Evolutionary conservation across 2,329 filamentous ascomycete genomes (phyloP).

Genomic region (Hypoxylon sp.): DNA sequence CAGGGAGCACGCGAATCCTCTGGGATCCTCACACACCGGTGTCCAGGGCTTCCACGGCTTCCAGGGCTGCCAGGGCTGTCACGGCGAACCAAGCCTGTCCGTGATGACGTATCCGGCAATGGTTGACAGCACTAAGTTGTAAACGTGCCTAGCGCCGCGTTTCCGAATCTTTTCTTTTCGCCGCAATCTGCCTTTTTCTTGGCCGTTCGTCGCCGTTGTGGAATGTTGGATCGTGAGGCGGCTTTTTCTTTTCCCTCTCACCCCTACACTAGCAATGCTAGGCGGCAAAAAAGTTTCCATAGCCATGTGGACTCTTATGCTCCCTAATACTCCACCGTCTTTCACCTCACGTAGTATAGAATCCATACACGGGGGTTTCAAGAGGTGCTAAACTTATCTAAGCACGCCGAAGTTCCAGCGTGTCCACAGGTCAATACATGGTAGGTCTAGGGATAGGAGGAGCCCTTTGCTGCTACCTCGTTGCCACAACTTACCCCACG

Average conservation of each 20-base stretch:
- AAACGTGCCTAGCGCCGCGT: conserved; percentile 33
- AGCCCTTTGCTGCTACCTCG: conserved; percentile 4
- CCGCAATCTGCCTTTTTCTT: conserved; percentile 30
- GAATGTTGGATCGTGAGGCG: conserved; percentile 1
- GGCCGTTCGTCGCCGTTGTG: conserved; percentile 11
- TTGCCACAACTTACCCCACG: conserved; percentile 26
- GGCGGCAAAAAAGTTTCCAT: background rate
- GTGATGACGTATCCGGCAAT: conserved; percentile 37
- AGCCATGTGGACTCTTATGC: background rate
- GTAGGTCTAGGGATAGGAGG: conserved; percentile 5
- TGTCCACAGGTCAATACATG: conserved; percentile 8
- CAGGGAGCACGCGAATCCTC: conserved; percentile 18
- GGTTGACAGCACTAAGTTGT: conserved; percentile 28
- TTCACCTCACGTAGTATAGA: conserved; percentile 1
- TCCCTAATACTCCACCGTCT: background rate
- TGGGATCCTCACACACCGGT: conserved; percentile 15
- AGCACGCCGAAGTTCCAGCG: conserved; percentile 8
- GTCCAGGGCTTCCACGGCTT: too few relatives aligned
- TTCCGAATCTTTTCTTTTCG: conserved; percentile 33
- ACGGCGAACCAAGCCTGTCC: conserved; percentile 14
- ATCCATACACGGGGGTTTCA: conserved; percentile 5
- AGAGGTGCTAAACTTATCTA: conserved; percentile 11
- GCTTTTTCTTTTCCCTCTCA: background rate
- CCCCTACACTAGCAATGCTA: background rate
- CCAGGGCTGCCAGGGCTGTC: background rate